phyloP scores from a whole-genome alignment of 495 filamentous ascomycete species.

The Penicillium herquei region DNA sequence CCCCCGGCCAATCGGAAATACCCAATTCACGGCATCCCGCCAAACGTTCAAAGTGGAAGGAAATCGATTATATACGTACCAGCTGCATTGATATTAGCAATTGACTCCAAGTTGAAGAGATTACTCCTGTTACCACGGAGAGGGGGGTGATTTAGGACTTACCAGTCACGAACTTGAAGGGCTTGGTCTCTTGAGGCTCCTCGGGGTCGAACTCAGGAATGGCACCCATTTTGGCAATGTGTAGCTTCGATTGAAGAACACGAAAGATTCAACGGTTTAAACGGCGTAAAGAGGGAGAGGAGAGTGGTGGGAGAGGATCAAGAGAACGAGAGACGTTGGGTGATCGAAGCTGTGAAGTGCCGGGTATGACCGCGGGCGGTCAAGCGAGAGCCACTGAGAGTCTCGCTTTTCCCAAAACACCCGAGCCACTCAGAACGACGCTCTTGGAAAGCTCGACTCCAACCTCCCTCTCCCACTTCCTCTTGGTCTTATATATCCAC shows the following conservation, averaged over 20 bases:
- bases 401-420: slow-evolving; percentile 39
- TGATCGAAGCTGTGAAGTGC: slow-evolving; percentile 42
- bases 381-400: slow-evolving; percentile 47
- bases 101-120: slow-evolving; percentile 37
- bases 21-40: slow-evolving; percentile 10
- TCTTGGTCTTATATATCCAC: slow-evolving; percentile 14
- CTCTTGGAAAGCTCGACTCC: slow-evolving; percentile 27
- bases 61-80: slow-evolving; percentile 37
- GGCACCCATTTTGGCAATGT: slow-evolving; percentile 46
- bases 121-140: slow-evolving; percentile 20
- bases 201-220: slow-evolving; percentile 80
- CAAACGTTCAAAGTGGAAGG: slow-evolving; percentile 10
- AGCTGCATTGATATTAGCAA: slow-evolving; percentile 48
- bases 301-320: slow-evolving; percentile 24
- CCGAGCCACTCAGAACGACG: slow-evolving; percentile 32
- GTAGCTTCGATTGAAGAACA: slow-evolving; percentile 26
- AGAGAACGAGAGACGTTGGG: slow-evolving; percentile 23
- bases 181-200: slow-evolving; percentile 86
- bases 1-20: slow-evolving; percentile 15
- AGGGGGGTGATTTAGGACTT: slow-evolving; percentile 44
- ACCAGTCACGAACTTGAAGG: slow-evolving; percentile 99
- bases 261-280: slow-evolving; percentile 3
- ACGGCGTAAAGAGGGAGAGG: slow-evolving; percentile 9
- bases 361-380: slow-evolving; percentile 44
- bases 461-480: slow-evolving; percentile 24